Base-by-base conservation (phyloP, 1,284 basidiomycete genomes). In the Microbotryomycetes sp. region DNA sequence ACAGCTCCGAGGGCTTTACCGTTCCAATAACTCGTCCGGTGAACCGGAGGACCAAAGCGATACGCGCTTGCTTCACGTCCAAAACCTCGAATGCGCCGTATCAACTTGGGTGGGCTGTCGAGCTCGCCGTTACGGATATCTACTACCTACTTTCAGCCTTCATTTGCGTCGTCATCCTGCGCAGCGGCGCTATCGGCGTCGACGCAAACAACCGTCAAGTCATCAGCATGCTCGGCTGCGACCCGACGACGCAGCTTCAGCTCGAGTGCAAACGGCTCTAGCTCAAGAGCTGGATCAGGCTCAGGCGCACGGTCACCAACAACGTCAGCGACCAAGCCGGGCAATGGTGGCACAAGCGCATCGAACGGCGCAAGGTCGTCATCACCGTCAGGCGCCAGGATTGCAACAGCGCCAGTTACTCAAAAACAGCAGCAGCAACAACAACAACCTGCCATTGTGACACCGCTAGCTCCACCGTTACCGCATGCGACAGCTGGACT, bases 401-500 rank as follows among this genome's bases (percentile, higher is more conserved):
- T 42, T 9, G 19, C 12, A 9, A 19, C 36, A 19, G 36, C 36
- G 19, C 9, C 9, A 19, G 19, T 12, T 12, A 42, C 36, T 42
- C 36, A 42, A 19, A n/a, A n/a, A n/a, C n/a, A n/a, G n/a, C n/a
- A n/a, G n/a, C n/a, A n/a, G n/a, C n/a, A n/a, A n/a, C n/a, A n/a
- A n/a, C n/a, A n/a, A n/a, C 36, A 42, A 19, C 36, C 9, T 9
- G 12, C 9, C 9, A 12, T 12, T 42, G 9, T 19, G 36, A 42
- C 36, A 42, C 36, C 36, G 36, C 19, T 42, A 19, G 36, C 36
- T 9, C 36, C 36, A 19, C 36, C 36, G 19, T 36, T 69, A 22
- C 65, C 65, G 3, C 67, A 69, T 29, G 65, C 59, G n/a, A 60
- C 46, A 58, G 15, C 46, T 14, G 53, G 51, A 6, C 51, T 69